phyloP scores from a whole-genome alignment of 192 early-diverging fungal species.

The Backusella luteola region DNA sequence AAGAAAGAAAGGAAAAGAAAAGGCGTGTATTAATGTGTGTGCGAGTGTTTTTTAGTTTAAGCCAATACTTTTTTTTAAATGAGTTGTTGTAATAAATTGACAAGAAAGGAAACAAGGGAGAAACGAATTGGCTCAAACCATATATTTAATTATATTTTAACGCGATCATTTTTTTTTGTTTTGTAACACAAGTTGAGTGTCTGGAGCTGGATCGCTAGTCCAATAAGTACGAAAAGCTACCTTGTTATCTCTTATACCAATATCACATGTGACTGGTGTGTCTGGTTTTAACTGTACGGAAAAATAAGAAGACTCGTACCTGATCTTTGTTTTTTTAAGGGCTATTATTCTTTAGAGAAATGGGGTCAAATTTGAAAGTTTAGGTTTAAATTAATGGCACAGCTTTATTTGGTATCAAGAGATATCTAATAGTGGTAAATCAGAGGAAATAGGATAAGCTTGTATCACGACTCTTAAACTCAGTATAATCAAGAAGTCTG shows the following conservation, averaged over 20 bases:
- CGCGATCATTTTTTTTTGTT: slow-evolving; percentile 10
- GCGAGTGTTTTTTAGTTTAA: background rate
- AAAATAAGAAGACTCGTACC: background rate
- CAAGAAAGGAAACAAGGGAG: slow-evolving; percentile 2
- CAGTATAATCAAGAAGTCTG: background rate
- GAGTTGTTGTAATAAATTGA: background rate
- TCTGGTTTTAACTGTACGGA: background rate
- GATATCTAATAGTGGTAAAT: background rate
- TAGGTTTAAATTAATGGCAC: no score
- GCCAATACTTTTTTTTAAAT: background rate
- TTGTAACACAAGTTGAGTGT: background rate
- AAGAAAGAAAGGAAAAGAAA: background rate
- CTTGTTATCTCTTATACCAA: slow-evolving; percentile 9
- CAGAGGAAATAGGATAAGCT: background rate
- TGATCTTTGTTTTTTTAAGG: background rate
- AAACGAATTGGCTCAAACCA: slow-evolving; percentile 3
- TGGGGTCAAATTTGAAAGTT: background rate
- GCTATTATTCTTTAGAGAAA: background rate
- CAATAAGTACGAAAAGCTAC: background rate
- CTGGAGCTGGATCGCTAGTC: slow-evolving; percentile 19
- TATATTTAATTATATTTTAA: slow-evolving; percentile 13
- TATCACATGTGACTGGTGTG: slow-evolving; percentile 9
- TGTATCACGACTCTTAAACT: background rate
- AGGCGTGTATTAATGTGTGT: background rate
- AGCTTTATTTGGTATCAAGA: background rate